Base-by-base conservation (phyloP, 495 filamentous ascomycete genomes). In the Podospora comata region DNA sequence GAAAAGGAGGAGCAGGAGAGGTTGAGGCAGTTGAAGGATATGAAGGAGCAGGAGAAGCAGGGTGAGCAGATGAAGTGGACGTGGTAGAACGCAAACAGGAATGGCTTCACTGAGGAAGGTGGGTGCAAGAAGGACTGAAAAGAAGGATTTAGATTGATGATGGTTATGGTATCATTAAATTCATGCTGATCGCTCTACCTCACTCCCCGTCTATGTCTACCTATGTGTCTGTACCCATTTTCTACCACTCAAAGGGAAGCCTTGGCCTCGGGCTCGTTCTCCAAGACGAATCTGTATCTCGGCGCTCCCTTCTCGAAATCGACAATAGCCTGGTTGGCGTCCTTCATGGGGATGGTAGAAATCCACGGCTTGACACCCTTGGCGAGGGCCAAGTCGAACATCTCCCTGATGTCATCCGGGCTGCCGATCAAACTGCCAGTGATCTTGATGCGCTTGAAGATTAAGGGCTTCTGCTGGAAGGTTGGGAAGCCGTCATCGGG, bases 311-410 rank as follows among this genome's bases (percentile, higher is more conserved):
- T 81, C 64, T 87, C 85, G 84, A 94, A 85, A 72, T 93, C 91
- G 11, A 84, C 69, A 67, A 95, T 78, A 1, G 87, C 85, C 70
- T 84, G 72, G 80, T 93, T 93, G 3, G 89, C 90, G 48, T 94
- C 88, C 72, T 82, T 86, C 87, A 97, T 84, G 15, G 86, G 82
- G 66, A 89, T 81, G 75, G 84, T 82, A 76, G 92, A 76, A 61
- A 96, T 81, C 91, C 91, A 94, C 4, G 91, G 84, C 74, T 89
- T 84, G 59, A 97, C 83, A 4, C 84, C 82, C 81, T 94, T 91
- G 71, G 91, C 85, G 3, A 82, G 92, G 13, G 91, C 92, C 68
- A 97, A 79, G 64, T 86, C 69, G 74, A 97, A 73, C 94, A 97
- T 96, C 75, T 89, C 86, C 66, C 86, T 76, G 73, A 96, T 93